Percentiles rank a stretch among this genome's conserved stretches.
Conservation (phyloP, 768 basidiomycete species). For the Favolaschia claudopus region DNA sequence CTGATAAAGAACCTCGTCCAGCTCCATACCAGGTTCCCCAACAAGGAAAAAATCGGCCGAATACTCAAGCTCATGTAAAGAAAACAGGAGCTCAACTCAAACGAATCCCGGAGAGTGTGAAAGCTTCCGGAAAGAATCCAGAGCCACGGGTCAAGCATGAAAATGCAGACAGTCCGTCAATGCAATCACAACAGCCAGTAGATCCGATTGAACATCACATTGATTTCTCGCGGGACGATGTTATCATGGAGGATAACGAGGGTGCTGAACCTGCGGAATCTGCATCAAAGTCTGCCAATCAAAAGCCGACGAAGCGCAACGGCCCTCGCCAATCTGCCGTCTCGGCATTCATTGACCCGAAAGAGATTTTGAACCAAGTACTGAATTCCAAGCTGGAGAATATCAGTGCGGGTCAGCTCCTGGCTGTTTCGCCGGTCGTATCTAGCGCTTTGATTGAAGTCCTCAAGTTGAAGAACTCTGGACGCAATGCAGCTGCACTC, state of each 20-base stretch:
- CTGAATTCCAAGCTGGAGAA: neutral
- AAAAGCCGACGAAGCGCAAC: neutral
- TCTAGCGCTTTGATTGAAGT: conserved; percentile 1
- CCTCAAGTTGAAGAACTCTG: neutral
- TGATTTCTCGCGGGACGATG: conserved; percentile 1
- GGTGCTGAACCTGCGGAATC: neutral
- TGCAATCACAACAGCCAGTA: neutral
- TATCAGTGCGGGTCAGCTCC: neutral
- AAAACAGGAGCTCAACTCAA: neutral
- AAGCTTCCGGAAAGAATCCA: too few species aligned
- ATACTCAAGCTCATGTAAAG: conserved; percentile 4
- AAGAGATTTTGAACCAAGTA: neutral
- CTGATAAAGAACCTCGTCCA: neutral
- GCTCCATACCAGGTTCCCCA: neutral
- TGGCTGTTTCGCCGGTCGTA: neutral
- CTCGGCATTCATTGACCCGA: neutral
- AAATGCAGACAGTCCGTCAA: neutral
- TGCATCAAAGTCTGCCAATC: neutral
- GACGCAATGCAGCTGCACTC: too few species aligned
- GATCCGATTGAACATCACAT: neutral
- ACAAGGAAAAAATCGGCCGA: neutral
- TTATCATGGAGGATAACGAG: conserved; percentile 3
- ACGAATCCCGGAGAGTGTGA: neutral
- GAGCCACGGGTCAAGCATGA: neutral
- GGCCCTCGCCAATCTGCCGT: conserved; percentile 9